Conservation (phyloP, 768 basidiomycete species). For the Mycena metata region DNA sequence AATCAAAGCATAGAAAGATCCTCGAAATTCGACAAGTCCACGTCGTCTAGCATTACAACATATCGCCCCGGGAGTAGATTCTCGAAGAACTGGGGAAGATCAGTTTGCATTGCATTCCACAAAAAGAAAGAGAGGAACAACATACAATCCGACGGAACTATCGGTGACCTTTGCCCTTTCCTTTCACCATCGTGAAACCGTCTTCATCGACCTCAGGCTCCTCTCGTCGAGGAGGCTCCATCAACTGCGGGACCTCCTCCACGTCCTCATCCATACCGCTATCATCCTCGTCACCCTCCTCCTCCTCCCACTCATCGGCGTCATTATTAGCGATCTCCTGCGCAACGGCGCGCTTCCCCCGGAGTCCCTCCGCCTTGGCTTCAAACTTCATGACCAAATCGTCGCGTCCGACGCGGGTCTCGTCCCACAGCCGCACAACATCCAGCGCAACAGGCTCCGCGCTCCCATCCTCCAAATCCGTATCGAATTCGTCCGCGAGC, state of each 20-base stretch:
- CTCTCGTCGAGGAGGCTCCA: slow-evolving; percentile 57
- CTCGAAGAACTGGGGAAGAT: no score
- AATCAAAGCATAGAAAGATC: no score
- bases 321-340: slow-evolving; percentile 58
- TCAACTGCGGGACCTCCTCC: slow-evolving; percentile 68
- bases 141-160: slow-evolving; percentile 41
- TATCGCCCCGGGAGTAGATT: no score
- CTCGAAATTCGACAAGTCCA: no score
- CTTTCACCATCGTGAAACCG: slow-evolving; percentile 87
- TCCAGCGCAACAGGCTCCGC: slow-evolving; percentile 80
- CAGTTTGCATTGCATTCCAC: no score
- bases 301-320: slow-evolving; percentile 62
- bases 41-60: no score
- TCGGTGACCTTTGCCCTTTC: slow-evolving; percentile 66
- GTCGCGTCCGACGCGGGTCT: slow-evolving; percentile 58
- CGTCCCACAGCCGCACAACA: slow-evolving; percentile 77
- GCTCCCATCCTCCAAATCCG: slow-evolving; percentile 87
- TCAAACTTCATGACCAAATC: slow-evolving; percentile 74
- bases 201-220: slow-evolving; percentile 91
- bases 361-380: slow-evolving; percentile 67
- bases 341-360: slow-evolving; percentile 67
- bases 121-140: not conserved
- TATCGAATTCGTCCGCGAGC: slow-evolving; percentile 91
- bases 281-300: slow-evolving; percentile 50
- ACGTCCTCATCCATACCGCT: slow-evolving; percentile 57